phyloP scores from a whole-genome alignment of 352 stramenopile species.

The Thalassiosira mediterranea region DNA sequence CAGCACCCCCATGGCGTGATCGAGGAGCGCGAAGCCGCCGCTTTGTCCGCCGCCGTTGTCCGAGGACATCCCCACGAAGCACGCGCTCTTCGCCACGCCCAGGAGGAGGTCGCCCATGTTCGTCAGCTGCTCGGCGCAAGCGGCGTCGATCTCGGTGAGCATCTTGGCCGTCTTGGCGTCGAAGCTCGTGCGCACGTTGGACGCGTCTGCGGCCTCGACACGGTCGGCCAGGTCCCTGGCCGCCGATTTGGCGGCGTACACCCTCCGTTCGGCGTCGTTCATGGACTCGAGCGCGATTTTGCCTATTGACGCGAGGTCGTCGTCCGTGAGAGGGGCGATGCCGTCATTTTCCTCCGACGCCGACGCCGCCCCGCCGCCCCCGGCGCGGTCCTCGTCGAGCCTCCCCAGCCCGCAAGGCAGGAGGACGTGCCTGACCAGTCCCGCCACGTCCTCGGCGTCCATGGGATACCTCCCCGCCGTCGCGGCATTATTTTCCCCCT shows the following conservation, averaged over 20 bases:
- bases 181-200: constrained; percentile 25
- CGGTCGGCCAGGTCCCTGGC: too few species aligned
- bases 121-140: constrained; percentile 23
- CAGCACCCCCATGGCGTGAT: too few species aligned
- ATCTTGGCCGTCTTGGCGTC: constrained; percentile 19
- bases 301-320: constrained; percentile 14
- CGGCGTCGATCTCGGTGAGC: constrained; percentile 44
- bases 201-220: constrained; percentile 7
- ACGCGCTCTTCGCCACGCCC: constrained; percentile 27
- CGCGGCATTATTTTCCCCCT: constrained; percentile 1
- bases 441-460: constrained; percentile 17
- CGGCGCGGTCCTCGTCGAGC: too few species aligned
- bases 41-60: too few species aligned
- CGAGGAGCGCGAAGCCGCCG: too few species aligned
- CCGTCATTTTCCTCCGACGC: too few species aligned
- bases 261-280: too few species aligned
- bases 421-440: constrained; percentile 39
- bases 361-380: too few species aligned
- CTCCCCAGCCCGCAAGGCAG: constrained; percentile 39
- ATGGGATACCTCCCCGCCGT: constrained; percentile 30
- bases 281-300: constrained; percentile 3
- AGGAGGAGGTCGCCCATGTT: constrained; percentile 21
- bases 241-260: too few species aligned
- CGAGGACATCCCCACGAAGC: constrained; percentile 26
- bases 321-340: neutral